Conservation (phyloP, 164 flowering plant species). For the Macadamia tetraphylla region DNA sequence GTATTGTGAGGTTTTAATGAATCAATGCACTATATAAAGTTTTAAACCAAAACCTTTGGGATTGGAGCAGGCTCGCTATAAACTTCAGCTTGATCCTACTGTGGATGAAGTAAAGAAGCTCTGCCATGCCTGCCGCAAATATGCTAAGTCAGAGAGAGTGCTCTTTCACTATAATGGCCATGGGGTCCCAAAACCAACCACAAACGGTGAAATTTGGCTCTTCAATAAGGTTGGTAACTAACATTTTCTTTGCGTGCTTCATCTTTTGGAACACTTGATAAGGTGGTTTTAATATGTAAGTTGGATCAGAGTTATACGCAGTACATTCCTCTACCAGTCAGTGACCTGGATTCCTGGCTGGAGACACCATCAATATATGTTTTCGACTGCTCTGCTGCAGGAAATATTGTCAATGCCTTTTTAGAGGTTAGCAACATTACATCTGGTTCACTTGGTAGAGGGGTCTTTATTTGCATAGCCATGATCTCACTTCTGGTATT, state of each 20-base stretch:
- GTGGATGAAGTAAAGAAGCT: conserved; percentile 94
- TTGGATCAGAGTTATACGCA: conserved; percentile 79
- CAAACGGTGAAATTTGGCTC: conserved; percentile 96
- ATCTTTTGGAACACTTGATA: neutral
- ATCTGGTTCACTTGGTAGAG: neutral
- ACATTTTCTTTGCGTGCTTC: neutral
- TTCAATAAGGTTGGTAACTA: conserved; percentile 68
- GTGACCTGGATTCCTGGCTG: conserved; percentile 95
- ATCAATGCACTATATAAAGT: neutral
- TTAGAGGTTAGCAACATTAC: conserved; percentile 46
- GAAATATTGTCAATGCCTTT: conserved; percentile 83
- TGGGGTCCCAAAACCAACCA: conserved; percentile 96
- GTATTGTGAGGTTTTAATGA: neutral
- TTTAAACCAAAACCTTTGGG: neutral
- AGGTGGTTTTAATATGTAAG: conserved; percentile 1
- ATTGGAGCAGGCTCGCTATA: conserved; percentile 69
- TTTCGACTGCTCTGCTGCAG: conserved; percentile 99
- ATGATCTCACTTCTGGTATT: neutral
- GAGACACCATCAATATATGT: conserved; percentile 96
- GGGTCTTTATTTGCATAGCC: neutral
- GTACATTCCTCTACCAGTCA: conserved; percentile 85
- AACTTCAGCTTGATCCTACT: conserved; percentile 83
- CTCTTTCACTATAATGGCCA: conserved; percentile 97
- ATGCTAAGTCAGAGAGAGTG: conserved; percentile 92
- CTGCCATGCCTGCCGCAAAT: conserved; percentile 74